phyloP scores from a whole-genome alignment of 768 basidiomycete genomes.

The Amanita jacksonii region DNA sequence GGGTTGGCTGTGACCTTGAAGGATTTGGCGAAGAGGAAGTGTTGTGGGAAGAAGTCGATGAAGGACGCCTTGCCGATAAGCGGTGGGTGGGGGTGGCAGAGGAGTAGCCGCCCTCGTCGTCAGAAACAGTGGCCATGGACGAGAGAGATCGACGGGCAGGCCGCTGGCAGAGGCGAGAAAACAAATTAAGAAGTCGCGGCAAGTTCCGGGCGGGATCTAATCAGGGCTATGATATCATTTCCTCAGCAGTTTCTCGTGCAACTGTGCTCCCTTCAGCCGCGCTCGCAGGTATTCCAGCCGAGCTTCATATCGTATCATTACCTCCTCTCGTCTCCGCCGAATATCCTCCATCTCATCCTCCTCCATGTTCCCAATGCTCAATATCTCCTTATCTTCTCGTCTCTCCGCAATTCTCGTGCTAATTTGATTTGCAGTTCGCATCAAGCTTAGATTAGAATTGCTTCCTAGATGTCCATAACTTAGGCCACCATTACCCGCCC shows the following conservation, averaged over 20 bases:
- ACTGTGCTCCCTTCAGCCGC: slow-evolving; percentile 72
- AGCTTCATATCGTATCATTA: slow-evolving; percentile 60
- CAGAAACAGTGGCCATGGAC: slow-evolving; percentile 30
- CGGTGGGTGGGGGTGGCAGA: neutral
- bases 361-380: slow-evolving; percentile 23
- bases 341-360: slow-evolving; percentile 64
- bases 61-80: slow-evolving; percentile 23
- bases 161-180: slow-evolving; percentile 23
- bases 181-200: slow-evolving; percentile 21
- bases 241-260: slow-evolving; percentile 72
- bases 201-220: slow-evolving; percentile 20
- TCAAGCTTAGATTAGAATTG: slow-evolving; percentile 38
- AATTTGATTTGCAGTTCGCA: slow-evolving; percentile 37
- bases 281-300: slow-evolving; percentile 76
- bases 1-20: slow-evolving; percentile 30
- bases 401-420: slow-evolving; percentile 45
- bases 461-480: slow-evolving; percentile 22
- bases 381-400: slow-evolving; percentile 21
- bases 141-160: slow-evolving; percentile 11
- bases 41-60: slow-evolving; percentile 25
- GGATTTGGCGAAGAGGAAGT: slow-evolving; percentile 57
- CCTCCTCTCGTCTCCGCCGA: slow-evolving; percentile 58
- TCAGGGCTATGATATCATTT: slow-evolving; percentile 30
- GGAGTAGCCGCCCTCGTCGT: neutral
- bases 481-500: slow-evolving; percentile 22